Conservation (phyloP, 768 basidiomycete species). For the Dacryopinax primogenitus region DNA sequence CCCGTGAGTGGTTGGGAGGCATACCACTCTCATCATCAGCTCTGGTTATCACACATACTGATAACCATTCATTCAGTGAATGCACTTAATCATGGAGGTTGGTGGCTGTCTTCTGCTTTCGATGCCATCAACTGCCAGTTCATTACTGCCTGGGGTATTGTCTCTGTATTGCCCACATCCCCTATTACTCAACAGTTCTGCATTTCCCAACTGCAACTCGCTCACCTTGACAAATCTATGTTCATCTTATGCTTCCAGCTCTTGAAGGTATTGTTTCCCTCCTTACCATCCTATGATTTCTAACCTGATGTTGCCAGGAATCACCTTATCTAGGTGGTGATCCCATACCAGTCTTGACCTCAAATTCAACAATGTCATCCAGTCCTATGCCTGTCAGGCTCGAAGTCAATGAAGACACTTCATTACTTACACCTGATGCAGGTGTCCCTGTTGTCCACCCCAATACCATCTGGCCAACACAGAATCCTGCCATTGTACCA, state of each 20-base stretch:
- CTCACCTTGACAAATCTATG: background rate
- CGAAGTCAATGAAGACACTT: background rate
- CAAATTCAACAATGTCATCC: background rate
- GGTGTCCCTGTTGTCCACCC: too few species aligned
- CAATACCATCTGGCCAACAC: background rate
- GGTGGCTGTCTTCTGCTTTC: background rate
- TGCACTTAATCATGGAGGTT: background rate
- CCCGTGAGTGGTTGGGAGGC: background rate
- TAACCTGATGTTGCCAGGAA: background rate
- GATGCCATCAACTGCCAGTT: background rate
- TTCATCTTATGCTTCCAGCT: background rate
- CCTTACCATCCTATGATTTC: background rate
- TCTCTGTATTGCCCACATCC: background rate
- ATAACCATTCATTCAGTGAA: background rate
- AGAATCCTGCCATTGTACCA: background rate
- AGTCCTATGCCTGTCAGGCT: background rate
- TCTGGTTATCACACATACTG: background rate
- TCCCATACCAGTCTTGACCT: background rate
- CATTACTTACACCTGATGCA: background rate
- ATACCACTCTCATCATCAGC: background rate
- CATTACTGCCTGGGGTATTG: background rate
- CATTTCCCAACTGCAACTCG: background rate
- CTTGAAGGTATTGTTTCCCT: background rate
- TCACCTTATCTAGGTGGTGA: background rate
- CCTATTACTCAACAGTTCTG: background rate